Percentiles rank a stretch among this genome's conserved stretches.
phyloP scores from a whole-genome alignment of 108 stramenopile species.

The Skeletonema potamos region DNA sequence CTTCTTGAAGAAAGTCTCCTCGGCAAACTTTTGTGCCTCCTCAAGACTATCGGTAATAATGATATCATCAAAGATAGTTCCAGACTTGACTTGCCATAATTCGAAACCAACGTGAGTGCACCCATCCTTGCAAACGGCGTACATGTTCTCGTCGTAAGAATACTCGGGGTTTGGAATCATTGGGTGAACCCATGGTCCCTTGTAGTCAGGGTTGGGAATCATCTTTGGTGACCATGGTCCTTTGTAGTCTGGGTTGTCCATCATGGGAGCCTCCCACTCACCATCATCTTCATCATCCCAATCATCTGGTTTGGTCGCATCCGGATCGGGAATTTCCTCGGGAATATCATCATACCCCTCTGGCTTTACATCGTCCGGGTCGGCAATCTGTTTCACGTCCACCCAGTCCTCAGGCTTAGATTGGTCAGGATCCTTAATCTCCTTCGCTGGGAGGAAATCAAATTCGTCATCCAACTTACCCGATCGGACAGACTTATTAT shows the following conservation, averaged over 20 bases:
- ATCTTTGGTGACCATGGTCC: conserved; percentile 94
- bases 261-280: conserved; percentile 94
- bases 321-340: conserved; percentile 91
- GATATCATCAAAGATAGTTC: conserved; percentile 99
- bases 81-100: conserved; percentile 98
- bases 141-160: conserved; percentile 81
- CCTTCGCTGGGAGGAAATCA: conserved; percentile 87
- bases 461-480: conserved; percentile 96
- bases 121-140: conserved; percentile 94
- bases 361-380: conserved; percentile 96
- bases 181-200: conserved; percentile 94
- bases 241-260: conserved; percentile 98
- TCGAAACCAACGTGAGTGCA: conserved; percentile 99
- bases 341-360: conserved; percentile 96
- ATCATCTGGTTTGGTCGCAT: conserved; percentile 94
- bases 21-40: conserved; percentile 93
- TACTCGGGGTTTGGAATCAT: conserved; percentile 97
- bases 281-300: conserved; percentile 99
- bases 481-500: conserved; percentile 91
- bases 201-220: conserved; percentile 98
- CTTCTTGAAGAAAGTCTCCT: conserved; percentile 96
- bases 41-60: conserved; percentile 96
- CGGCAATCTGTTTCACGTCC: conserved; percentile 90
- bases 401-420: conserved; percentile 98
- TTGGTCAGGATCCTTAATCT: conserved; percentile 96